phyloP scores from a whole-genome alignment of 306 rosid genomes.

The Lithocarpus polystachyus region DNA sequence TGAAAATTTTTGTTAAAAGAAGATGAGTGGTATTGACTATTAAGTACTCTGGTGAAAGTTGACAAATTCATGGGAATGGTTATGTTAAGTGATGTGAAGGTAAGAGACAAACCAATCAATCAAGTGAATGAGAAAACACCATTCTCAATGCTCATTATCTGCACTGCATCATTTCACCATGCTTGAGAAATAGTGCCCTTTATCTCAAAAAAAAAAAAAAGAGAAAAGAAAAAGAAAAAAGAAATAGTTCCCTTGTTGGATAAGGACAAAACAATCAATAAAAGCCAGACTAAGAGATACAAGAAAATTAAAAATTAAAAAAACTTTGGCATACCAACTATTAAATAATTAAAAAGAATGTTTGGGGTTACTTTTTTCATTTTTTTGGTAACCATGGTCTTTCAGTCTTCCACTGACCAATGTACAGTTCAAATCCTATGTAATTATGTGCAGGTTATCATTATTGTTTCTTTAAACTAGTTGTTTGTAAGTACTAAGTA shows the following conservation, averaged over 20 bases:
- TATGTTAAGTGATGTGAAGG: too few relatives aligned
- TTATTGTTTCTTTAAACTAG: too few relatives aligned
- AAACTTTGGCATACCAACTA: too few relatives aligned
- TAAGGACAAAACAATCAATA: constrained; percentile 18
- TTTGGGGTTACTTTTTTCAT: neutral
- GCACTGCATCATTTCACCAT: neutral
- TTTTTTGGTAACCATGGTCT: neutral
- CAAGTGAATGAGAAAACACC: neutral
- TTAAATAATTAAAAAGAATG: neutral
- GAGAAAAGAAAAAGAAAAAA: fast-evolving
- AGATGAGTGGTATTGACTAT: too few relatives aligned
- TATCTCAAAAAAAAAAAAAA: too few relatives aligned
- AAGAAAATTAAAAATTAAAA: too few relatives aligned
- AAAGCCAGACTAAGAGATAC: constrained; percentile 18
- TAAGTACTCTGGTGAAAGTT: too few relatives aligned
- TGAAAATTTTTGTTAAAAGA: too few relatives aligned
- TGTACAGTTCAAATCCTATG: neutral
- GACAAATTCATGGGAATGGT: too few relatives aligned
- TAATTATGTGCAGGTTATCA: neutral
- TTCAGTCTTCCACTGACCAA: neutral
- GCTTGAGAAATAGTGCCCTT: constrained; percentile 20
- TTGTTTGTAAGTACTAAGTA: too few relatives aligned
- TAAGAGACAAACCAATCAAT: neutral
- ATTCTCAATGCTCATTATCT: neutral
- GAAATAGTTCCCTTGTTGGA: constrained; percentile 25